Conservation (phyloP, 805 yeast species). For the Ogataea pilisensis region DNA sequence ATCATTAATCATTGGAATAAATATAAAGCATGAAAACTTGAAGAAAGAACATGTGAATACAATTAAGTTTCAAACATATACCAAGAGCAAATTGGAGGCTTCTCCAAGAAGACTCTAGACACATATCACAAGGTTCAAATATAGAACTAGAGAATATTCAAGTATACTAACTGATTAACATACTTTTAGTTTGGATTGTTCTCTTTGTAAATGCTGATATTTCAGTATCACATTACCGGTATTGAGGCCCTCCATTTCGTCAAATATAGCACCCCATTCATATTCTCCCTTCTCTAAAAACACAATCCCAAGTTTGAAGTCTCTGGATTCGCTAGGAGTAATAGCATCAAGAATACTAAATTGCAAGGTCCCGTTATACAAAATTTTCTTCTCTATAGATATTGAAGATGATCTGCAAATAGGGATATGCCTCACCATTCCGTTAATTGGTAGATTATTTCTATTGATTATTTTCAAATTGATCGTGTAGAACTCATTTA, state of each 20-base stretch:
- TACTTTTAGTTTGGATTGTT: constrained; percentile 31
- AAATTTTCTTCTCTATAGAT: constrained; percentile 49
- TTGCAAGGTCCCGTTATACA: constrained; percentile 74
- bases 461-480: constrained; percentile 48
- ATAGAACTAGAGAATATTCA: no score
- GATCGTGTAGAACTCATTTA: constrained; percentile 52
- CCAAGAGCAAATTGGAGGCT: no score
- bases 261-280: constrained; percentile 71
- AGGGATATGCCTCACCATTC: constrained; percentile 60
- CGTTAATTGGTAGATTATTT: constrained; percentile 38
- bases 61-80: no score
- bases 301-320: constrained; percentile 51
- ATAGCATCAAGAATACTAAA: constrained; percentile 41
- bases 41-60: no score
- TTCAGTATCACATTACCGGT: constrained; percentile 21
- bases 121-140: no score
- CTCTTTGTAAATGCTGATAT: constrained; percentile 36
- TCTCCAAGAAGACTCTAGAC: no score
- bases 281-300: constrained; percentile 75
- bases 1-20: no score
- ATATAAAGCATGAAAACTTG: no score
- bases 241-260: constrained; percentile 33
- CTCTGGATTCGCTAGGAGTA: constrained; percentile 38
- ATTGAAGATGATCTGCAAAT: constrained; percentile 29
- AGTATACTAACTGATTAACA: no score